phyloP scores from a whole-genome alignment of 2,329 filamentous ascomycete genomes.

The Sarocladium kiliense region DNA sequence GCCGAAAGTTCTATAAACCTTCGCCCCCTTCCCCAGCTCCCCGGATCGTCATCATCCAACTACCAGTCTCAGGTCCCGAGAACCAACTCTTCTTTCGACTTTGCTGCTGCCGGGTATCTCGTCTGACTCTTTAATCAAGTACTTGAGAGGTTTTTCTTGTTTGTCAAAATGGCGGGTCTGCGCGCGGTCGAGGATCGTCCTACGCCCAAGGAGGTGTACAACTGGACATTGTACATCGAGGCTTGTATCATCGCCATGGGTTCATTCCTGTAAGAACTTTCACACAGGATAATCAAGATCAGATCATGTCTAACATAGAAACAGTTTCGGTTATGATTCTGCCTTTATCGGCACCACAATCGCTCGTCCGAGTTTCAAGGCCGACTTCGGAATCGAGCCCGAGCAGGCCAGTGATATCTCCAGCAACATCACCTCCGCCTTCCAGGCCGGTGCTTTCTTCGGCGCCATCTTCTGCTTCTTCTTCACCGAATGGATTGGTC shows the following conservation, averaged over 20 bases:
- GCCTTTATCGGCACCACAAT: slow-evolving; percentile 52
- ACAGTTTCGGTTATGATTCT: slow-evolving; percentile 46
- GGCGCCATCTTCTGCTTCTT: slow-evolving; percentile 44
- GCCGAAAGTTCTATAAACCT: no score
- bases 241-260: slow-evolving; percentile 44
- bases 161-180: slow-evolving; percentile 29
- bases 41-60: no score
- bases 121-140: no score
- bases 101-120: no score
- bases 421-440: slow-evolving; percentile 40
- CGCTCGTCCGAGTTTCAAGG: slow-evolving; percentile 40
- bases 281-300: not conserved
- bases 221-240: slow-evolving; percentile 43
- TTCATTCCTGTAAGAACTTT: slow-evolving; percentile 30
- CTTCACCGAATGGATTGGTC: slow-evolving; percentile 41
- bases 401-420: slow-evolving; percentile 25
- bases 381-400: slow-evolving; percentile 29
- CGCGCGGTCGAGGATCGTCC: slow-evolving; percentile 49
- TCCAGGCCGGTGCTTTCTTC: slow-evolving; percentile 47
- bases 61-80: no score
- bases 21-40: no score
- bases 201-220: slow-evolving; percentile 51
- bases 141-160: no score
- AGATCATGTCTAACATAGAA: not conserved
- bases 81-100: no score